phyloP scores from a whole-genome alignment of 2,329 filamentous ascomycete genomes.

The Arthrinium puccinioides region DNA sequence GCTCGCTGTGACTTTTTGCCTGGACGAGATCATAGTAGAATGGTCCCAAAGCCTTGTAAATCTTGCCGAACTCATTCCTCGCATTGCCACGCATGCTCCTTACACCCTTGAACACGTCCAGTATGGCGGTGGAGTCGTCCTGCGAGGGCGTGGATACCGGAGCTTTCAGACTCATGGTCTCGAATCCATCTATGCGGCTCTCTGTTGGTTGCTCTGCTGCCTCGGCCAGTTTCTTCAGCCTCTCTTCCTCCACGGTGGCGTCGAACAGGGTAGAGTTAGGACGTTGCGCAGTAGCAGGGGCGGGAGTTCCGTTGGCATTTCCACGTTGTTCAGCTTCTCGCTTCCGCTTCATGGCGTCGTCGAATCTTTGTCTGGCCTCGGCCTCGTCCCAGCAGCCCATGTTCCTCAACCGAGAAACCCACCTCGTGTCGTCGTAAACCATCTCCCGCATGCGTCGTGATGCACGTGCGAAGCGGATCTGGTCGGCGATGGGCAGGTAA shows the following conservation, averaged over 20 bases:
- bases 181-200: slow-evolving; percentile 60
- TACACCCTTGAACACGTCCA: slow-evolving; percentile 63
- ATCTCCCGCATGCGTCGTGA: slow-evolving; percentile 90
- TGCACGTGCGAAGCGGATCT: slow-evolving; percentile 76
- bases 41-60: slow-evolving; percentile 81
- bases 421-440: slow-evolving; percentile 96
- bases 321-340: slow-evolving; percentile 44
- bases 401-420: slow-evolving; percentile 76
- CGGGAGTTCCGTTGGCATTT: slow-evolving; percentile 12
- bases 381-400: slow-evolving; percentile 91
- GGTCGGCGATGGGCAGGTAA: slow-evolving; percentile 77
- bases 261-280: slow-evolving; percentile 74
- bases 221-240: slow-evolving; percentile 33
- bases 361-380: slow-evolving; percentile 75
- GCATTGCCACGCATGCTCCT: slow-evolving; percentile 79
- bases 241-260: slow-evolving; percentile 59
- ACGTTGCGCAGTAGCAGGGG: slow-evolving; percentile 15
- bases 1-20: slow-evolving; percentile 68
- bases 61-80: slow-evolving; percentile 80
- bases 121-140: slow-evolving; percentile 54
- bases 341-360: slow-evolving; percentile 58
- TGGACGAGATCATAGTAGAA: slow-evolving; percentile 79
- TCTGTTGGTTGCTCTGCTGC: slow-evolving; percentile 21
- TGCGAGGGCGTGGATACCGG: slow-evolving; percentile 35
- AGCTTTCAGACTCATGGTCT: slow-evolving; percentile 57